These are phyloP conservation scores for Xylaria longipes DNA, from an alignment of 495 filamentous ascomycete genomes.

Conservation along the genomic window DNA sequence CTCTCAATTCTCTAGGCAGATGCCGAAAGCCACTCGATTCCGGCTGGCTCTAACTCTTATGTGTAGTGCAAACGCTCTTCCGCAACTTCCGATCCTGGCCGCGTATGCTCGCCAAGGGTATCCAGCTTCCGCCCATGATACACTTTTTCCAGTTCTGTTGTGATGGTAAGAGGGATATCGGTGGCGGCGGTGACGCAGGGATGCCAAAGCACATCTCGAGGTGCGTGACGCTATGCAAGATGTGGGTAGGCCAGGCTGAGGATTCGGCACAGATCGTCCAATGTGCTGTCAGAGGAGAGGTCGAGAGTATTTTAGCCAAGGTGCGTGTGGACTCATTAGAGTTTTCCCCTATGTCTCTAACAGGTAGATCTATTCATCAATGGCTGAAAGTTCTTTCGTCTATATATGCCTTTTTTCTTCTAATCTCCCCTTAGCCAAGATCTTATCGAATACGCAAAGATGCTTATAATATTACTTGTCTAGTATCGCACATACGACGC, in stretches of 20 bases:
- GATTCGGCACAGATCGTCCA: conserved; percentile 42
- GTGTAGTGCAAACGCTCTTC: conserved; percentile 39
- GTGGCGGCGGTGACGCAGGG: background rate
- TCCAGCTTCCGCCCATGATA: conserved; percentile 45
- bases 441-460: background rate
- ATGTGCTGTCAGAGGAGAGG: conserved; percentile 39
- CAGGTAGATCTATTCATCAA: background rate
- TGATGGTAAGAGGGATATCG: background rate
- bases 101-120: conserved; percentile 44
- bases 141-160: conserved; percentile 37
- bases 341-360: background rate
- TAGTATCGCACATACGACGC: conserved; percentile 39
- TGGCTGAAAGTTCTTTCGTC: background rate
- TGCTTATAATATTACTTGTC: conserved; percentile 19
- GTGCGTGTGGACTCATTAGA: background rate
- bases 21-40: background rate
- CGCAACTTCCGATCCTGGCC: conserved; percentile 48
- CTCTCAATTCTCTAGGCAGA: background rate
- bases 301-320: conserved; percentile 35
- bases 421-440: too few relatives aligned
- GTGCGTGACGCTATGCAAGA: conserved; percentile 46
- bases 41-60: background rate
- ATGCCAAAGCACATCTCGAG: conserved; percentile 41
- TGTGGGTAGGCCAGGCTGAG: conserved; percentile 47
- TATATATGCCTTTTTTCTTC: background rate